Percentiles rank a stretch among this genome's conserved stretches.
Evolutionary conservation across 805 yeast species (phyloP).

Genomic region (Soucietia sequanensis): DNA sequence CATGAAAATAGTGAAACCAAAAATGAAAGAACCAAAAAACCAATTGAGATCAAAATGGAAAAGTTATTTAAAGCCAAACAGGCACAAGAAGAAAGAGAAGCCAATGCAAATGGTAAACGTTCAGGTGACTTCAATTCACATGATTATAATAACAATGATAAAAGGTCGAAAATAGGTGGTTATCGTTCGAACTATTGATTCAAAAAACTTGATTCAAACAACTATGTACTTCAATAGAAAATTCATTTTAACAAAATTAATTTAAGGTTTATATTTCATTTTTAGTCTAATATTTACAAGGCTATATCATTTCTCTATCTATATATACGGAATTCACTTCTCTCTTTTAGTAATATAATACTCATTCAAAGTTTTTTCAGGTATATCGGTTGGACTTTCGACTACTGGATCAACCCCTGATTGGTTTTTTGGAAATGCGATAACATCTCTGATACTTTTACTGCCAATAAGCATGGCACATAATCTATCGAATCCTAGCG

Average conservation of each 20-base stretch:
- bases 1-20: slow-evolving; percentile 5
- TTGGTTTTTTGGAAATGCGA: slow-evolving; percentile 93
- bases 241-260: slow-evolving; percentile 2
- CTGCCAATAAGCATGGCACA: slow-evolving; percentile 87
- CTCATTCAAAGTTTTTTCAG: slow-evolving; percentile 45
- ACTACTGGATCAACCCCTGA: slow-evolving; percentile 88
- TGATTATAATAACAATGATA: too few species aligned
- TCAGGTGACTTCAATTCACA: slow-evolving; percentile 5
- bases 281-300: neutral
- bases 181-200: too few species aligned
- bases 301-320: neutral
- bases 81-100: slow-evolving; percentile 23
- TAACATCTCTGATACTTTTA: slow-evolving; percentile 81
- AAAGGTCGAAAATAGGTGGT: slow-evolving; percentile 3
- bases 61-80: slow-evolving; percentile 30
- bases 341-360: slow-evolving; percentile 40
- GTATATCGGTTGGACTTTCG: slow-evolving; percentile 73
- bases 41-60: slow-evolving; percentile 44
- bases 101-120: slow-evolving; percentile 18
- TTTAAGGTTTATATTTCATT: too few species aligned
- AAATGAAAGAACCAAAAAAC: slow-evolving; percentile 25
- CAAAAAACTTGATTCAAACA: neutral
- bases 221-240: slow-evolving; percentile 1
- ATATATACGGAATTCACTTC: slow-evolving; percentile 2
- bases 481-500: slow-evolving; percentile 90